These are phyloP conservation scores for Ceratocystis variospora DNA, from an alignment of 2,329 filamentous ascomycete genomes.

Conservation along the genomic window DNA sequence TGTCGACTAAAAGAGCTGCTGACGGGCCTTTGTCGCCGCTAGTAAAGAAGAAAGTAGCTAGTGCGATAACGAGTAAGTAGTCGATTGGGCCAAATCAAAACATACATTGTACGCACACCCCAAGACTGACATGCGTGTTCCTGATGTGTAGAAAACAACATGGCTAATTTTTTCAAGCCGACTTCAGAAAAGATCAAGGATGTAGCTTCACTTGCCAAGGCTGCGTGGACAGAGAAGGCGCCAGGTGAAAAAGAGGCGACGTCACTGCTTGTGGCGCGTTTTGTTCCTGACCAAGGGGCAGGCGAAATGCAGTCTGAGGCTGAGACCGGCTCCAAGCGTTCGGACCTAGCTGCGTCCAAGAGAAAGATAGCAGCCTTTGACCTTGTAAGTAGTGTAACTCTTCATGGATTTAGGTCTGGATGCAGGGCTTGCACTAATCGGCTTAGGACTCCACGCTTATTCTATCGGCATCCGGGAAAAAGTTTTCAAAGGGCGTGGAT, in stretches of 20 bases:
- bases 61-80: slow-evolving; percentile 11
- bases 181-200: slow-evolving; percentile 72
- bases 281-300: slow-evolving; percentile 33
- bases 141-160: slow-evolving; percentile 43
- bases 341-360: neutral
- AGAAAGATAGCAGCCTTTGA: slow-evolving; percentile 60
- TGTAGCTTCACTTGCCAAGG: slow-evolving; percentile 33
- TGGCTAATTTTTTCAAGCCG: slow-evolving; percentile 80
- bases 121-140: neutral
- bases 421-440: neutral
- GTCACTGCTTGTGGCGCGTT: slow-evolving; percentile 63
- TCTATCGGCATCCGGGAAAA: slow-evolving; percentile 63
- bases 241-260: slow-evolving; percentile 34
- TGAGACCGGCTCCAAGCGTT: neutral
- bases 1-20: slow-evolving; percentile 11
- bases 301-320: slow-evolving; percentile 21
- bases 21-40: slow-evolving; percentile 12
- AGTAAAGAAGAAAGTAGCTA: slow-evolving; percentile 12
- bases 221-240: slow-evolving; percentile 52
- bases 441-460: slow-evolving; percentile 76
- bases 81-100: neutral
- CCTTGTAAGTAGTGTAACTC: slow-evolving; percentile 32
- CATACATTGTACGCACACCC: neutral
- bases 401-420: neutral
- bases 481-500: slow-evolving; percentile 51